These are phyloP conservation scores for Orbilia blumenaviensis DNA, from an alignment of 2,329 filamentous ascomycete genomes.

Conservation along the genomic window DNA sequence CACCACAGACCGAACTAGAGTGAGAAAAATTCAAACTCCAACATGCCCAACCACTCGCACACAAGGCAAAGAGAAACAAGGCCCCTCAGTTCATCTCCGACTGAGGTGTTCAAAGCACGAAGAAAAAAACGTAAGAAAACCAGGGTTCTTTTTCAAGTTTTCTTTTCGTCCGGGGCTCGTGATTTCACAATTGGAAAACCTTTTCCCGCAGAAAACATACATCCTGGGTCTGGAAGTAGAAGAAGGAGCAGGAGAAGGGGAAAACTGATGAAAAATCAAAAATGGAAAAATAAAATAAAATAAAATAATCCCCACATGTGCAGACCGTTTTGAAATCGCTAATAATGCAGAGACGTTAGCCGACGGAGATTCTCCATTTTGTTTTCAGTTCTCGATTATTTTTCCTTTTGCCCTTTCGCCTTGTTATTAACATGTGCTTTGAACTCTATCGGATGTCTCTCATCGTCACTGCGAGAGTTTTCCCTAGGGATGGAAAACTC, in stretches of 20 bases:
- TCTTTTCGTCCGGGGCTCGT: neutral
- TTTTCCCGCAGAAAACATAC: neutral
- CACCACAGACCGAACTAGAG: constrained; percentile 23
- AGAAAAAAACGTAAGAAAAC: neutral
- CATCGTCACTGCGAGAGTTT: constrained; percentile 3
- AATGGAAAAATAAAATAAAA: neutral
- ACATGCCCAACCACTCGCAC: constrained; percentile 37
- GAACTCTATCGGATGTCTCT: constrained; percentile 10
- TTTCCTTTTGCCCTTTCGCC: neutral
- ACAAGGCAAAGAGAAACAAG: constrained; percentile 8
- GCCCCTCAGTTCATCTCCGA: constrained; percentile 32
- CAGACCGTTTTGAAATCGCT: constrained; percentile 20
- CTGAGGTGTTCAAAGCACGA: neutral
- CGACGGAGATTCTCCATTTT: constrained; percentile 20
- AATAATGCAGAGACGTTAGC: constrained; percentile 46
- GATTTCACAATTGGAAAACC: constrained; percentile 13
- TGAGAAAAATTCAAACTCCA: constrained; percentile 19
- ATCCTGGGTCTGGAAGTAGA: no score
- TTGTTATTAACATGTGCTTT: constrained; percentile 4
- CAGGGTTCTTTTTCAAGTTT: neutral
- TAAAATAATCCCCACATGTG: constrained; percentile 7
- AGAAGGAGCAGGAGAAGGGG: neutral
- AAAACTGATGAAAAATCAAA: neutral
- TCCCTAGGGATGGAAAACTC: neutral
- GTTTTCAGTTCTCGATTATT: constrained; percentile 7